Evolutionary conservation across 2,329 filamentous ascomycete genomes (phyloP).

Genomic region (Stenocarpella maydis): DNA sequence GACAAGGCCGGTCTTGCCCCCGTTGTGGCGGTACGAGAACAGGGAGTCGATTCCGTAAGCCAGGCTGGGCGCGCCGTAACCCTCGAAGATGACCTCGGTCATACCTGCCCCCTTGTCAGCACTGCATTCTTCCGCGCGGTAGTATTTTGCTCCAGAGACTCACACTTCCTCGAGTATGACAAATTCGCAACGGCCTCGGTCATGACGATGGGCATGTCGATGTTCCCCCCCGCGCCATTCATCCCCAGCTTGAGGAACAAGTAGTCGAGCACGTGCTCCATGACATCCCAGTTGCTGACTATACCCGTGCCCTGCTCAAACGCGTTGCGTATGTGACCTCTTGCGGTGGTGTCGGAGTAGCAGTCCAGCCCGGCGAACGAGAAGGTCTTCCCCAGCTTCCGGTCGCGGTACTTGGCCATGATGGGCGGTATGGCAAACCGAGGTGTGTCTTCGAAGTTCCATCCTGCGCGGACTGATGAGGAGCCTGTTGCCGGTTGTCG

Average conservation of each 20-base stretch:
- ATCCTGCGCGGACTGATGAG: slow-evolving; percentile 88
- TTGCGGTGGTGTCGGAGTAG: slow-evolving; percentile 91
- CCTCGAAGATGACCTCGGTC: slow-evolving; percentile 97
- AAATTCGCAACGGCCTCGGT: slow-evolving; percentile 95
- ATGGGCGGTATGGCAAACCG: slow-evolving; percentile 84
- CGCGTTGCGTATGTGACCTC: slow-evolving; percentile 87
- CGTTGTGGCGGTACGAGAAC: slow-evolving; percentile 94
- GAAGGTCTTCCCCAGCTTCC: slow-evolving; percentile 90
- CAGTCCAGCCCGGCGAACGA: slow-evolving; percentile 93
- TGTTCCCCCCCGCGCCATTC: slow-evolving; percentile 74
- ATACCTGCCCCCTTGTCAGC: slow-evolving; percentile 69
- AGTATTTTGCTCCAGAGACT: slow-evolving; percentile 44
- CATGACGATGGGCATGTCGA: slow-evolving; percentile 91
- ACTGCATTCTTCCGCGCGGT: slow-evolving; percentile 16
- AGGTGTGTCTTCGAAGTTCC: slow-evolving; percentile 90
- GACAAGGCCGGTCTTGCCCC: slow-evolving; percentile 85
- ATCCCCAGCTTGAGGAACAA: slow-evolving; percentile 93
- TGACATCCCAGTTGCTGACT: slow-evolving; percentile 96
- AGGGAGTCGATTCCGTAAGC: slow-evolving; percentile 96
- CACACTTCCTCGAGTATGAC: slow-evolving; percentile 87
- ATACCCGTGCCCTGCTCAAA: slow-evolving; percentile 93
- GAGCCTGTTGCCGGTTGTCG: slow-evolving; percentile 67
- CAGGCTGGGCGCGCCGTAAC: slow-evolving; percentile 88
- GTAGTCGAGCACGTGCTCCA: slow-evolving; percentile 95
- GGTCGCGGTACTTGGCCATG: slow-evolving; percentile 93